Evolutionary conservation across 345 rosid species (phyloP).

Genomic region (rapeseed (Brassica napus)): Da-Ae NC_063447.1:54314001-54314500

Average conservation of each 20-base stretch:
- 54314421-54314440: background rate
- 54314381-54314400: conserved; percentile 67
- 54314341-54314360: conserved; percentile 45
- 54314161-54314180: background rate
- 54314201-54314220: conserved; percentile 32
- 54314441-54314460: background rate
- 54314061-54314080: conserved; percentile 51
- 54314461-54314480: conserved; percentile 50
- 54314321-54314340: conserved; percentile 31
- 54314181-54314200: conserved; percentile 5
- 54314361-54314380: conserved; percentile 50
- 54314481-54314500: conserved; percentile 65
- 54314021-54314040: conserved; percentile 52
- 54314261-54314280: conserved; percentile 45
- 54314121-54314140: conserved; percentile 30
- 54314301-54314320: conserved; percentile 44
- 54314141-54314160: conserved; percentile 6
- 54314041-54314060: conserved; percentile 53
- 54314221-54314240: conserved; percentile 44
- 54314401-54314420: background rate
- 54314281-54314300: conserved; percentile 49
- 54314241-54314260: conserved; percentile 31
- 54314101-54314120: conserved; percentile 59
- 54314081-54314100: conserved; percentile 27
- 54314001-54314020: conserved; percentile 59